Percentiles rank a stretch among this genome's conserved stretches.
Evolutionary conservation across 345 rosid species (phyloP).

Genomic region (Rhizophora mangle): DNA sequence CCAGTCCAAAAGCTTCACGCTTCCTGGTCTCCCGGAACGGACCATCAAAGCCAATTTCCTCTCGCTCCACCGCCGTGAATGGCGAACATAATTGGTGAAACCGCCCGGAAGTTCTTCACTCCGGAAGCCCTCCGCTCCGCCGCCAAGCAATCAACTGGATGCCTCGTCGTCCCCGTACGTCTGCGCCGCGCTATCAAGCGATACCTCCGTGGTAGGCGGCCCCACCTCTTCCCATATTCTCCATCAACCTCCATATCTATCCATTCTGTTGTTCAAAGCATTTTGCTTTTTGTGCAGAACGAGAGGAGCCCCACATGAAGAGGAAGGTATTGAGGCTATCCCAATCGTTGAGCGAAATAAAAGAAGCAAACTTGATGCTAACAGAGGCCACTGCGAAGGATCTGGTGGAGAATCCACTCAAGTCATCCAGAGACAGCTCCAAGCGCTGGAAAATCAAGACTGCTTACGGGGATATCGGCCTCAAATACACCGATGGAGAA

Average conservation of each 20-base stretch:
- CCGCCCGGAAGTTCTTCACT: slow-evolving; percentile 37
- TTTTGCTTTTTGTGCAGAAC: slow-evolving; percentile 39
- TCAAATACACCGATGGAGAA: slow-evolving; percentile 71
- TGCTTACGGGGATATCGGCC: slow-evolving; percentile 78
- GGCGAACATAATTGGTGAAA: slow-evolving; percentile 18
- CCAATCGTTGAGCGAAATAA: slow-evolving; percentile 61
- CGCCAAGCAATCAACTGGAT: slow-evolving; percentile 66
- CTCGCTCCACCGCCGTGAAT: slow-evolving; percentile 1
- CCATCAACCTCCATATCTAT: neutral
- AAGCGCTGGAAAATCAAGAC: slow-evolving; percentile 88
- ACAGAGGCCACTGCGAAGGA: slow-evolving; percentile 53
- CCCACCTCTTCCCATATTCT: neutral
- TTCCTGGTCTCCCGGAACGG: neutral
- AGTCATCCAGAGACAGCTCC: slow-evolving; percentile 71
- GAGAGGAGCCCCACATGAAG: slow-evolving; percentile 73
- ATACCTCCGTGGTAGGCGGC: slow-evolving; percentile 54
- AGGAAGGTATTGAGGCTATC: slow-evolving; percentile 75
- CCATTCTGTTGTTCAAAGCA: neutral
- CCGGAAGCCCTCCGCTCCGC: slow-evolving; percentile 60
- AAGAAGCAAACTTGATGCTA: slow-evolving; percentile 55
- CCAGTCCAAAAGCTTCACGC: too few species aligned
- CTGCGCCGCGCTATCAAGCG: slow-evolving; percentile 89
- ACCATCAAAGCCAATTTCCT: neutral
- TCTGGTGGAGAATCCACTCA: slow-evolving; percentile 73
- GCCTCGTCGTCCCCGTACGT: slow-evolving; percentile 67